Base-by-base conservation (phyloP, 441 rosid genomes). In the Croton setiger region DNA sequence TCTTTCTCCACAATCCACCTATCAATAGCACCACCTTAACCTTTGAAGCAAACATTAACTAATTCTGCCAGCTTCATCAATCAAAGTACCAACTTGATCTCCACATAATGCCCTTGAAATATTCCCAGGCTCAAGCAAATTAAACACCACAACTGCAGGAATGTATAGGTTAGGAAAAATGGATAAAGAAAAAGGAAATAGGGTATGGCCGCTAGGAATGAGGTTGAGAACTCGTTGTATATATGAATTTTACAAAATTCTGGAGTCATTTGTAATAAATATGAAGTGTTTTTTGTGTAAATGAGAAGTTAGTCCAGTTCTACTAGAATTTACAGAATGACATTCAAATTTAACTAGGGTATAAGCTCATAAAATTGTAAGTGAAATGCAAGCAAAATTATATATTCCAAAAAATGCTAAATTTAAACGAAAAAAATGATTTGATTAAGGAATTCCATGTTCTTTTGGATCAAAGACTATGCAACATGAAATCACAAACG, bases 41-140 rank as follows among this genome's bases (percentile, higher is more conserved):
- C 52, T 48, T 17, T 20, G 44, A 64, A 51, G 12, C 31, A 64
- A 44, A 18, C 31, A 31, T 69, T 60, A 77, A 68, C 54, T 62
- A 47, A 75, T 65, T 61, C 78, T 71, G 61, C 79, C 83, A 33
- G 74, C 55, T 72, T 74, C 86, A 66, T 84, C 86, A 44, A 86
- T 84, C 76, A 84, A 71, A 36, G 86, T 86, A 36, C 90, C 90
- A 9, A 86, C 88, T 75, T 60, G 85, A 21, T 84, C 83, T 37
- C 90, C 90, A 64, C 88, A 79, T 64, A 86, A 66, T 17, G 90
- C 90, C 63, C 79, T 82, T 23, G 86, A 84, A 56, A 86, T 78
- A 69, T 81, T 84, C 68, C 86, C 88, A 61, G 79, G 82, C 72
- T 87, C 79, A 3, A 78, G 80, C 76, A 85, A 48, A 67, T 83